A percentile compares a stretch with the other conserved stretches of the same genome.
Evolutionary conservation across 2,329 filamentous ascomycete genomes (phyloP).

Genomic region (Talaromyces sp.): DNA sequence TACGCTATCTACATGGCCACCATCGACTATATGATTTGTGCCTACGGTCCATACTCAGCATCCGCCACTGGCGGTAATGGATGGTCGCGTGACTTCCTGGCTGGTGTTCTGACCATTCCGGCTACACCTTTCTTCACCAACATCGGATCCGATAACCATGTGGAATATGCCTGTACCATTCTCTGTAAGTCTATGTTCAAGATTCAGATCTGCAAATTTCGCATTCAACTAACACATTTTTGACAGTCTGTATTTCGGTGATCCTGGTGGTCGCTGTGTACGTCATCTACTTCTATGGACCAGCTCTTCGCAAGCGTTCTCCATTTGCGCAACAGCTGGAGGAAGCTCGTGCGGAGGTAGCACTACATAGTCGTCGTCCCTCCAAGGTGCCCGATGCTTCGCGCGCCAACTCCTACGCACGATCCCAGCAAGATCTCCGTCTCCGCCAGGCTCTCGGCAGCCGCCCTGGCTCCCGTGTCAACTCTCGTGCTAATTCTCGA

Average conservation of each 20-base stretch:
- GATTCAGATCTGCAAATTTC: neutral
- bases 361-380: constrained; percentile 32
- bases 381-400: constrained; percentile 40
- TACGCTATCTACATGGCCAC: constrained; percentile 67
- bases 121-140: constrained; percentile 58
- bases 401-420: constrained; percentile 42
- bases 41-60: constrained; percentile 67
- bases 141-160: constrained; percentile 57
- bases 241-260: constrained; percentile 58
- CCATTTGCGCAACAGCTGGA: constrained; percentile 67
- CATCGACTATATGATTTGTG: constrained; percentile 69
- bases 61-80: constrained; percentile 70
- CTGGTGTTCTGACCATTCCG: constrained; percentile 64
- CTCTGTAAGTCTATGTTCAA: constrained; percentile 47
- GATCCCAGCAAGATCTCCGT: constrained; percentile 42
- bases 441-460: constrained; percentile 40
- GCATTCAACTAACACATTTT: neutral
- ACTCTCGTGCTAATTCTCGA: constrained; percentile 31
- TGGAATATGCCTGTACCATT: constrained; percentile 66
- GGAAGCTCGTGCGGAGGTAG: constrained; percentile 41
- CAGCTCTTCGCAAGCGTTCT: constrained; percentile 61
- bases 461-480: constrained; percentile 36
- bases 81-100: constrained; percentile 66
- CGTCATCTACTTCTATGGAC: constrained; percentile 68
- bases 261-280: constrained; percentile 66